Conservation (phyloP, 345 rosid genomes). For the Anacardium occidentale region DNA sequence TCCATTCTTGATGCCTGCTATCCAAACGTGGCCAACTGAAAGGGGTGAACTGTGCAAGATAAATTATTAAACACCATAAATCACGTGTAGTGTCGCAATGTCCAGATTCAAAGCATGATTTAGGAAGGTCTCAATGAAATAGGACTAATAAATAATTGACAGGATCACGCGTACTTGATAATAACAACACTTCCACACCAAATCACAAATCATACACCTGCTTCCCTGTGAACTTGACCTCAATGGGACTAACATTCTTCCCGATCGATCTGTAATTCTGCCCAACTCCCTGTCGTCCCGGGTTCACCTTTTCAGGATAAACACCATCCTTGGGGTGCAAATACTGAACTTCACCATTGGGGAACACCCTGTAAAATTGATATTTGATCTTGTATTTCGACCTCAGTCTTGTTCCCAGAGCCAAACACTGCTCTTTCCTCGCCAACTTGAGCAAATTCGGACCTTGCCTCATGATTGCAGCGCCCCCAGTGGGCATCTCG, state of each 20-base stretch:
- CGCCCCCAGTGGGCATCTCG: conserved; percentile 95
- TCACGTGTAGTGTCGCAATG: too few relatives aligned
- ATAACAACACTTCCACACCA: neutral
- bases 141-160: neutral
- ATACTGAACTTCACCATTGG: conserved; percentile 86
- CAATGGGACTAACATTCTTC: conserved; percentile 80
- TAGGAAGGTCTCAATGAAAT: too few relatives aligned
- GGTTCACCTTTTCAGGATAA: conserved; percentile 88
- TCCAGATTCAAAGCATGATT: too few relatives aligned
- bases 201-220: conserved; percentile 71
- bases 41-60: too few relatives aligned
- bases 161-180: neutral
- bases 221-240: conserved; percentile 96
- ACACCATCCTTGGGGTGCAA: conserved; percentile 92
- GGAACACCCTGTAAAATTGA: conserved; percentile 91
- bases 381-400: conserved; percentile 92
- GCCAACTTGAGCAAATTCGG: conserved; percentile 86
- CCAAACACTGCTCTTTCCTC: conserved; percentile 93
- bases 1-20: too few relatives aligned
- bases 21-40: too few relatives aligned
- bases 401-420: conserved; percentile 80
- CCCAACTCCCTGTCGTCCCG: conserved; percentile 83
- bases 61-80: too few relatives aligned
- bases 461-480: conserved; percentile 93
- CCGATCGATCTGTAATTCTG: conserved; percentile 81